Base-by-base conservation (phyloP, 2,329 filamentous ascomycete genomes). In the Neonectria punicea region DNA sequence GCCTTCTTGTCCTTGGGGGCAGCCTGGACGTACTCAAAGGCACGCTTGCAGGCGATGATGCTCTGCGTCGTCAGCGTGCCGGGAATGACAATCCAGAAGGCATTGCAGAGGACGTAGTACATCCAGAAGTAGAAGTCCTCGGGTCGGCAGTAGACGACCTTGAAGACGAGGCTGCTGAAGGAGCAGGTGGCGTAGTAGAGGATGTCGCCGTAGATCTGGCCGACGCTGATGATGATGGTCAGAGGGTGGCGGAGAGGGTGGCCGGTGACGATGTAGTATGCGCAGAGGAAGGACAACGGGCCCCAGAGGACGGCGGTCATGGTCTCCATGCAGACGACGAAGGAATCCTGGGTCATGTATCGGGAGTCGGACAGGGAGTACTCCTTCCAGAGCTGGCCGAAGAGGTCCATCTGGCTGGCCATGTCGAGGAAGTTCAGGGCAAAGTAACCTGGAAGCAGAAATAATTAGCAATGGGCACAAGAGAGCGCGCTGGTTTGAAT, bases 301-400 rank as follows among this genome's bases (percentile, higher is more conserved):
- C 86, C 86, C 85, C 85, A 87, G 70, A 79, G 77, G 44, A 83
- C 73, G 36, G 85, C 85, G 7, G 86, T 87, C 61, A 87, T 74
- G 60, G 82, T 78, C 74, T 88, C 85, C 84, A 87, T 87, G 69
- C 80, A 82, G n/a, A 86, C 78, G n/a, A 86, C 76, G 68, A 88
- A 87, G 20, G 83, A 73, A 70, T 88, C 84, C 14, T 78, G 80
- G 1, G 82, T 85, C 49, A 87, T 77, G 73, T 88, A 88, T 67
- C 86, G 83, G 3, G 84, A 87, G 74, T 88, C 86, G 9, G 84
- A 85, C 39, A 87, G 80, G 3, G 86, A 81, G 76, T 88, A 87
- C 69, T 88, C 86, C 71, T 87, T 88, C 86, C 86, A 88, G 1
- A 86, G 77, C 73, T 88, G 84, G 32, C 81, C 85, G 51, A 87